These are phyloP conservation scores for Lactarius vividus DNA, from an alignment of 768 basidiomycete species.

Conservation along the genomic window DNA sequence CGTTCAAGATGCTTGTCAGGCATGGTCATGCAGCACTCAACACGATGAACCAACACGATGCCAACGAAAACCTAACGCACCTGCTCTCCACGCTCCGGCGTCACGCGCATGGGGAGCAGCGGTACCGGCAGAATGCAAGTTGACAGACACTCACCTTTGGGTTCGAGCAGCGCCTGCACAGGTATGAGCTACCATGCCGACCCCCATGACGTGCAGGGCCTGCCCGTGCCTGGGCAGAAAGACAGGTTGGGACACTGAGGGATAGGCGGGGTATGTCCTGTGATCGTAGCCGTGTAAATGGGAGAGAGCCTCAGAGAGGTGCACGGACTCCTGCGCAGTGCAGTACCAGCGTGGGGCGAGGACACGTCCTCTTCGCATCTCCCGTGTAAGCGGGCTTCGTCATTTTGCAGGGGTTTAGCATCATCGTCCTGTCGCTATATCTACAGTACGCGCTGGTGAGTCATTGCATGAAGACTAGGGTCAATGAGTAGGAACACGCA, in stretches of 20 bases:
- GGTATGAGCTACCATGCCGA: slow-evolving; percentile 84
- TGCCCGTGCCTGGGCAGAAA: slow-evolving; percentile 73
- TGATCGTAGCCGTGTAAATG: slow-evolving; percentile 40
- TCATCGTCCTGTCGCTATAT: too few relatives aligned
- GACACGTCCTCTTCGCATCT: too few relatives aligned
- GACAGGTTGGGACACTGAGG: slow-evolving; percentile 52
- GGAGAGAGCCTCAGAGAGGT: slow-evolving; percentile 43
- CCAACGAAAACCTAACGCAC: slow-evolving; percentile 90
- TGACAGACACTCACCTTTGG: slow-evolving; percentile 79
- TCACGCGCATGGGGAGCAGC: slow-evolving; percentile 46
- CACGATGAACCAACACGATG: slow-evolving; percentile 95
- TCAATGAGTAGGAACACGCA: too few relatives aligned
- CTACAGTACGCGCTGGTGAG: too few relatives aligned
- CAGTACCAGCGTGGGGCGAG: slow-evolving; percentile 80
- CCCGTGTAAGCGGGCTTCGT: too few relatives aligned
- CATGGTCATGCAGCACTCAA: slow-evolving; percentile 64
- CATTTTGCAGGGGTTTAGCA: too few relatives aligned
- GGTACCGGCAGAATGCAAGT: slow-evolving; percentile 48
- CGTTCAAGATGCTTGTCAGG: slow-evolving; percentile 87
- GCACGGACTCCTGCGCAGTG: slow-evolving; percentile 48
- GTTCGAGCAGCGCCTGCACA: slow-evolving; percentile 73
- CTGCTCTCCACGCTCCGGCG: slow-evolving; percentile 69
- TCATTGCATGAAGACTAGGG: too few relatives aligned
- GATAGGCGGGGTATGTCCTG: slow-evolving; percentile 59
- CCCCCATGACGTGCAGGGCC: slow-evolving; percentile 65